phyloP scores from a whole-genome alignment of 306 rosid species.

The Astragalus glycyphyllos region DNA sequence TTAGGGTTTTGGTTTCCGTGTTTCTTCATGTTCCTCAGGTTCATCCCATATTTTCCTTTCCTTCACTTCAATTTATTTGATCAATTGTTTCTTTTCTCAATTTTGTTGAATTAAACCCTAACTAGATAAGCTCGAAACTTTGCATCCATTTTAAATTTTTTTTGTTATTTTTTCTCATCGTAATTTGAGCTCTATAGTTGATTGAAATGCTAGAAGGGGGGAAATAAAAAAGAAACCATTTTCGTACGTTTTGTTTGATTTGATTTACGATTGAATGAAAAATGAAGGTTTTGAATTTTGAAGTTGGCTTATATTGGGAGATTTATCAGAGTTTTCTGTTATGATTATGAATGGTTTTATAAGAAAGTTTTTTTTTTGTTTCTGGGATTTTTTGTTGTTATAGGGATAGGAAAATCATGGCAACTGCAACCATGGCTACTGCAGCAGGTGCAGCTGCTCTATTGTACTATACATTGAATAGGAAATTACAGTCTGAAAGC shows the following conservation, averaged over 20 bases:
- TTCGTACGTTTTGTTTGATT: slow-evolving; percentile 12
- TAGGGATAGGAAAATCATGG: slow-evolving; percentile 68
- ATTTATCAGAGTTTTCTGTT: slow-evolving; percentile 27
- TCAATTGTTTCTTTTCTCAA: neutral
- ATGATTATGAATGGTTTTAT: slow-evolving; percentile 26
- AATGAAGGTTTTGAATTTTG: slow-evolving; percentile 40
- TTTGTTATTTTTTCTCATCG: neutral
- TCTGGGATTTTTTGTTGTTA: slow-evolving; percentile 8
- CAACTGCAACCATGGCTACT: slow-evolving; percentile 98
- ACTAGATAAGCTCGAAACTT: slow-evolving; percentile 10
- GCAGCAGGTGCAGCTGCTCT: slow-evolving; percentile 99
- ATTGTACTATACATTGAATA: slow-evolving; percentile 79
- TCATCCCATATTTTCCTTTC: slow-evolving; percentile 4
- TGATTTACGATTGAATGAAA: slow-evolving; percentile 17
- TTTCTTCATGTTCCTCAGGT: slow-evolving; percentile 43
- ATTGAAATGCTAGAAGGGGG: neutral
- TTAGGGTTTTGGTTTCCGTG: slow-evolving; percentile 56
- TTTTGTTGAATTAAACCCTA: slow-evolving; percentile 1
- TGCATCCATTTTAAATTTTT: neutral
- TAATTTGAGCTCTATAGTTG: slow-evolving; percentile 26
- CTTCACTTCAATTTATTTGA: slow-evolving; percentile 7
- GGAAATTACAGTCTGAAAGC: slow-evolving; percentile 56
- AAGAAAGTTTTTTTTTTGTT: neutral
- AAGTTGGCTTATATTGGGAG: slow-evolving; percentile 19
- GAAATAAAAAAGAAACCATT: neutral